Evolutionary conservation across 1,139 yeast species (phyloP).

Genomic region (Lodderomyces margitis): DNA sequence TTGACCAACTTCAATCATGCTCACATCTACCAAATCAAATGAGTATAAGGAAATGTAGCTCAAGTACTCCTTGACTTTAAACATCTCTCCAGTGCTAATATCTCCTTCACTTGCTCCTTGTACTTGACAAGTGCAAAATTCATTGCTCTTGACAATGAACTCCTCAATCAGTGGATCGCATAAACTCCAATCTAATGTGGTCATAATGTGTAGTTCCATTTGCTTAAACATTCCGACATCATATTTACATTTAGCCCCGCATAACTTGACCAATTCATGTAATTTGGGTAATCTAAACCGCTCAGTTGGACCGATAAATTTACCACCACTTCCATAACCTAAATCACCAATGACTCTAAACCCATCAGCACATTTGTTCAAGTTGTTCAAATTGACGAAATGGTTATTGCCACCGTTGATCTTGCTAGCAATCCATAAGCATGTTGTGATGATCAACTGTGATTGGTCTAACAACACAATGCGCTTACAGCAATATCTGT

Average conservation of each 20-base stretch:
- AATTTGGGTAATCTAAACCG: slow-evolving; percentile 65
- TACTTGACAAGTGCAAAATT: slow-evolving; percentile 24
- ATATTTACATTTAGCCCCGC: slow-evolving; percentile 57
- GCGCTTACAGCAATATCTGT: slow-evolving; percentile 64
- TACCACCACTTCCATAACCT: slow-evolving; percentile 54
- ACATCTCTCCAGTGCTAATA: slow-evolving; percentile 25
- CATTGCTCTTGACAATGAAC: slow-evolving; percentile 34
- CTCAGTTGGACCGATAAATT: slow-evolving; percentile 64
- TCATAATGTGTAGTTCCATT: slow-evolving; percentile 53
- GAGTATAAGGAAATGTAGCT: slow-evolving; percentile 38
- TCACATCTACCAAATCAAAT: slow-evolving; percentile 34
- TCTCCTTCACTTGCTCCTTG: not conserved
- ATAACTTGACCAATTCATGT: slow-evolving; percentile 57
- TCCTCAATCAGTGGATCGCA: slow-evolving; percentile 59
- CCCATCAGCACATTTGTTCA: slow-evolving; percentile 20
- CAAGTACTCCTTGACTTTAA: slow-evolving; percentile 38
- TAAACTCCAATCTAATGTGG: slow-evolving; percentile 61
- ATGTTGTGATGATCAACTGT: slow-evolving; percentile 62
- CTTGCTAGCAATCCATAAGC: slow-evolving; percentile 66
- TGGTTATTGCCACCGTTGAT: slow-evolving; percentile 71
- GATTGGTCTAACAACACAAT: slow-evolving; percentile 61
- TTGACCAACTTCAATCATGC: slow-evolving; percentile 31
- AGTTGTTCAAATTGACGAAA: slow-evolving; percentile 48
- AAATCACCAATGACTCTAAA: slow-evolving; percentile 40
- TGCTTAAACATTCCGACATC: slow-evolving; percentile 62